These are phyloP conservation scores for Fusarium sp. DNA, from an alignment of 2,329 filamentous ascomycete species.

Conservation along the genomic window DNA sequence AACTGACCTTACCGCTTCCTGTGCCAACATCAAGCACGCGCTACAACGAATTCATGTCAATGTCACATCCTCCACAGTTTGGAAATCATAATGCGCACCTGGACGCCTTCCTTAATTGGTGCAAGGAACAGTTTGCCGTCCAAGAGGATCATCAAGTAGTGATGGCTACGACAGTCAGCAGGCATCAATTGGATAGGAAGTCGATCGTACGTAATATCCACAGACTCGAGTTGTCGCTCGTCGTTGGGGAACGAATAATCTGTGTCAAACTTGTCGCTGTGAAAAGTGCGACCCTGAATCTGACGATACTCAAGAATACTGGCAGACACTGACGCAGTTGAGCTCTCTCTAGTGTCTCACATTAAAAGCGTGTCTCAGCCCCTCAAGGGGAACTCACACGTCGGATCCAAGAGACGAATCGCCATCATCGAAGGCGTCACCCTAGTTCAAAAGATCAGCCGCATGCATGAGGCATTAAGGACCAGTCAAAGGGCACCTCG, in stretches of 20 bases:
- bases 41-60: neutral
- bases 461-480: neutral
- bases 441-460: neutral
- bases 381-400: neutral
- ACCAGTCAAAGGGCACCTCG: neutral
- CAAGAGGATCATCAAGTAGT: slow-evolving; percentile 17
- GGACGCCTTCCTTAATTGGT: neutral
- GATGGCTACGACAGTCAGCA: slow-evolving; percentile 1
- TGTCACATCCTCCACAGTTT: neutral
- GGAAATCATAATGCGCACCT: neutral
- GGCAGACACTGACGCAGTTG: slow-evolving; percentile 17
- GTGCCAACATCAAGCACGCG: slow-evolving; percentile 26
- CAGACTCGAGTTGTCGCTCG: slow-evolving; percentile 16
- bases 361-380: neutral
- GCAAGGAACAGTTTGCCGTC: slow-evolving; percentile 9
- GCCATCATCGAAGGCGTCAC: neutral
- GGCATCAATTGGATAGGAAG: neutral
- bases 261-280: slow-evolving; percentile 21
- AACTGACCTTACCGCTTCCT: slow-evolving; percentile 8
- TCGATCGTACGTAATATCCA: slow-evolving; percentile 19
- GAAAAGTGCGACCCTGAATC: slow-evolving; percentile 26
- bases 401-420: slow-evolving; percentile 5
- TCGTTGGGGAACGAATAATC: slow-evolving; percentile 26
- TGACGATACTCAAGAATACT: slow-evolving; percentile 25
- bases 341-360: slow-evolving; percentile 6